These are phyloP conservation scores for Capsicum chinense DNA, from an alignment of 257 asterid genomes.

Conservation along the genomic window DNA sequence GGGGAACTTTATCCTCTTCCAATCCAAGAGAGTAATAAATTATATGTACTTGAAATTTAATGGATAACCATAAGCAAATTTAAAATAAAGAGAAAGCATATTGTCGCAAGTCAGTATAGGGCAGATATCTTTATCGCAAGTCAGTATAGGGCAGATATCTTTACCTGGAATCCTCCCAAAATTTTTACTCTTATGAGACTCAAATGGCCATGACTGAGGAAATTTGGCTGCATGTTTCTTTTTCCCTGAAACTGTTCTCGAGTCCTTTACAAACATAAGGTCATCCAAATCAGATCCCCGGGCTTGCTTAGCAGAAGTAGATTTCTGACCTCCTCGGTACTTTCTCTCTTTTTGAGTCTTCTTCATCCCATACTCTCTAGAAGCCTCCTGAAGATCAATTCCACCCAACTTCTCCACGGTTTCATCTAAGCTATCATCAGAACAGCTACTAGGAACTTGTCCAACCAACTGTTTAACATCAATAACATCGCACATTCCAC, in stretches of 20 bases:
- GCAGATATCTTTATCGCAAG: conserved; percentile 37
- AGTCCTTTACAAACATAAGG: conserved; percentile 68
- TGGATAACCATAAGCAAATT: conserved; percentile 1
- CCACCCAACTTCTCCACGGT: conserved; percentile 71
- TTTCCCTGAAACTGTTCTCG: conserved; percentile 70
- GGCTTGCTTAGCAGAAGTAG: conserved; percentile 41
- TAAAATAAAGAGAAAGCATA: conserved; percentile 15
- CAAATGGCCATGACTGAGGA: conserved; percentile 73
- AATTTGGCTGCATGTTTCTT: conserved; percentile 63
- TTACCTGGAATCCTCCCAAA: conserved; percentile 63
- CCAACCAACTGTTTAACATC: conserved; percentile 65
- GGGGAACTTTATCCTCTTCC: neutral
- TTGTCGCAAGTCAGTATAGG: neutral
- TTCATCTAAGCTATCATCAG: conserved; percentile 50
- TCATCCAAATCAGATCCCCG: conserved; percentile 60
- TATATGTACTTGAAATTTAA: neutral
- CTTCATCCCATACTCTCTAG: conserved; percentile 68
- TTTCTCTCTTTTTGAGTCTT: conserved; percentile 53
- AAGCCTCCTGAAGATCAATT: conserved; percentile 82
- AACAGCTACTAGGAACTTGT: conserved; percentile 43
- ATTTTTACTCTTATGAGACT: conserved; percentile 62
- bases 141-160: conserved; percentile 3
- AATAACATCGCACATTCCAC: conserved; percentile 52
- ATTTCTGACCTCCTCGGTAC: conserved; percentile 39
- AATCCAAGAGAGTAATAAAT: neutral